Conservation (phyloP, 257 asterid species). For the Jacaranda copaia region DNA sequence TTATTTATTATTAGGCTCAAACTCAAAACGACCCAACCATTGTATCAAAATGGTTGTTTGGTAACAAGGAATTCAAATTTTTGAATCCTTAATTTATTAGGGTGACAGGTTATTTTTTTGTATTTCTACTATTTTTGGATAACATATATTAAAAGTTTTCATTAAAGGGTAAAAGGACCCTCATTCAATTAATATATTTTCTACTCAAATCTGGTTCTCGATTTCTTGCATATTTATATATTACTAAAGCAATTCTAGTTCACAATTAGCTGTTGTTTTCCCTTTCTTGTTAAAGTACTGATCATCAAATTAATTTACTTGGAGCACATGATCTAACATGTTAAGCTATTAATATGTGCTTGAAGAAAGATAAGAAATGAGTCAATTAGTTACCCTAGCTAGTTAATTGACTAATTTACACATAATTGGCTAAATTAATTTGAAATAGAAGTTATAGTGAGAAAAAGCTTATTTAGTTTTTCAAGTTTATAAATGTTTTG, state of each 20-base stretch:
- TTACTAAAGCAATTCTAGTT: not conserved
- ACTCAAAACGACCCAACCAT: too few species aligned
- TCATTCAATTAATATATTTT: not conserved
- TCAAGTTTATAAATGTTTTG: not conserved
- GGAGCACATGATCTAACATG: constrained; percentile 5
- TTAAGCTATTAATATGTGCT: not conserved
- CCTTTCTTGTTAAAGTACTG: not conserved
- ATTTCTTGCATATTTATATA: not conserved
- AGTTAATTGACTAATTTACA: too few species aligned
- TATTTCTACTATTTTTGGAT: not conserved
- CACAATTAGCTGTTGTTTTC: constrained; percentile 2
- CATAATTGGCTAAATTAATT: not conserved
- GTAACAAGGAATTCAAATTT: too few species aligned
- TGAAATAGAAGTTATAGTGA: too few species aligned
- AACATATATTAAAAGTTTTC: too few species aligned
- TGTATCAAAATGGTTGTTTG: too few species aligned
- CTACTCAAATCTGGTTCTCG: not conserved
- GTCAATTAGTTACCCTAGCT: not conserved
- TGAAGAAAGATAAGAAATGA: not conserved
- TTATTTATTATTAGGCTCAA: too few species aligned
- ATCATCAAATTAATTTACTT: not conserved
- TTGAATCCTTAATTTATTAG: not conserved
- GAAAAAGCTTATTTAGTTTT: not conserved
- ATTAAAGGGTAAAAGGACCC: not conserved
- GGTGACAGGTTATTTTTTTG: not conserved